Evolutionary conservation across 148 eudicot species (phyloP), one percentile per base, ranked within the genome.

Genomic region (Nepenthes mirabilis): DNA sequence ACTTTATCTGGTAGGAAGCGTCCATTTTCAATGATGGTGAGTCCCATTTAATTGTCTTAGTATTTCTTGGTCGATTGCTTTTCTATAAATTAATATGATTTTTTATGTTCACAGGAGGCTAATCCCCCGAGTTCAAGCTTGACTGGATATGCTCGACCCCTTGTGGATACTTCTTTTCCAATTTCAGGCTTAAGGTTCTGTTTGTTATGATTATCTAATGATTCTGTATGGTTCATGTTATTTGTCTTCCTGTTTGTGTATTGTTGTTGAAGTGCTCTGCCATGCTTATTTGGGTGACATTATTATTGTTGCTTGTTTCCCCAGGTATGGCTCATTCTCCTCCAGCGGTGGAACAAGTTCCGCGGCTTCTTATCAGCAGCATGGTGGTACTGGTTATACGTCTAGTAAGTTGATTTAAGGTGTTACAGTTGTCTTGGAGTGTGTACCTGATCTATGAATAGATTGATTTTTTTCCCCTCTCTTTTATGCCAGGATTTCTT

Each of bases 1-100:
- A 37, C 63, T 45, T 36, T 49, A 9, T 51, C 70, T 64, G 77
- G 75, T 36, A 63, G 71, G 67, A 70, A 64, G 63, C 75, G 70
- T 23, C 77, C 70, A 11, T 58, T 57, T 70, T 50, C 70, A 8
- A 52, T 56, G 60, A 49, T 64, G 67, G 83, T 72, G 61, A 59
- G 67, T 52, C 43, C 34, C 47, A 43, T 33, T 10, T 13, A 33
- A 12, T 11, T 55, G 45, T 33, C 11, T 47, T 13, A 12, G 13
- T 14, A 14, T 34, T 54, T 7, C 11, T 54, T 4, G 45, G n/a
- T 14, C 6, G 43, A 1, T 58, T 52, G 2, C 9, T 7, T 36
- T 14, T 56, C 33, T 34, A 2, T 10, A 33, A 33, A 9, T 23
- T 33, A 43, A 33, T 34, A 14, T 14, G 34, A n/a, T 13, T 13